These are phyloP conservation scores for Lactarius psammicola DNA, from an alignment of 768 basidiomycete genomes.

Conservation along the genomic window DNA sequence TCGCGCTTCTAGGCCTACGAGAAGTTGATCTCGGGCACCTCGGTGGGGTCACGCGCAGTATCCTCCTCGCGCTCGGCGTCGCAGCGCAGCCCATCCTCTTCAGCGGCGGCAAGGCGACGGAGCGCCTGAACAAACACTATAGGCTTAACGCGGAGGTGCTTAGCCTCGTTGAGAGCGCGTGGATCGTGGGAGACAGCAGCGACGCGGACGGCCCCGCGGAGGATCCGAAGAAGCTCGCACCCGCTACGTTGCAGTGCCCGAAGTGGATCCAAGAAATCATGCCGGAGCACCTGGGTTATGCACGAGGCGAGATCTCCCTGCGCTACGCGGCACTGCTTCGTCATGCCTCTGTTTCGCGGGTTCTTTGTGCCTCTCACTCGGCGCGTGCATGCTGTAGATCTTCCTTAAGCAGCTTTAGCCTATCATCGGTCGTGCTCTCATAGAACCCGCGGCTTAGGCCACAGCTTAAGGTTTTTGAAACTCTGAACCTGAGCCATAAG, in stretches of 20 bases:
- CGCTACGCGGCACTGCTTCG: constrained; percentile 60
- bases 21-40: constrained; percentile 97
- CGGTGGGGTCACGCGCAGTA: constrained; percentile 86
- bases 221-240: constrained; percentile 18
- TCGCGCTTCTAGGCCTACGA: constrained; percentile 94
- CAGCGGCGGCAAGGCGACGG: constrained; percentile 70
- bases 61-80: constrained; percentile 80
- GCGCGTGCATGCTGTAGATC: no score
- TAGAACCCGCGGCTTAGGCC: no score
- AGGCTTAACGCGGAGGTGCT: constrained; percentile 91
- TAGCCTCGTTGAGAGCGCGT: constrained; percentile 77
- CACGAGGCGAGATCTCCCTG: constrained; percentile 48
- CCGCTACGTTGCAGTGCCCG: constrained; percentile 39
- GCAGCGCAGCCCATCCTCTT: constrained; percentile 72
- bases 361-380: no score
- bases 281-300: constrained; percentile 58
- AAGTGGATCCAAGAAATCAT: constrained; percentile 62
- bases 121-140: constrained; percentile 81
- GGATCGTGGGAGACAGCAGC: constrained; percentile 46
- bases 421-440: no score
- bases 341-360: no score
- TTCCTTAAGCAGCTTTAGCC: no score
- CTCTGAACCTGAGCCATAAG: no score
- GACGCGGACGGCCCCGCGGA: background rate
- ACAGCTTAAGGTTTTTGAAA: no score